phyloP scores from a whole-genome alignment of 169 alveolate species.

The Cryptosporidium sp. region DNA sequence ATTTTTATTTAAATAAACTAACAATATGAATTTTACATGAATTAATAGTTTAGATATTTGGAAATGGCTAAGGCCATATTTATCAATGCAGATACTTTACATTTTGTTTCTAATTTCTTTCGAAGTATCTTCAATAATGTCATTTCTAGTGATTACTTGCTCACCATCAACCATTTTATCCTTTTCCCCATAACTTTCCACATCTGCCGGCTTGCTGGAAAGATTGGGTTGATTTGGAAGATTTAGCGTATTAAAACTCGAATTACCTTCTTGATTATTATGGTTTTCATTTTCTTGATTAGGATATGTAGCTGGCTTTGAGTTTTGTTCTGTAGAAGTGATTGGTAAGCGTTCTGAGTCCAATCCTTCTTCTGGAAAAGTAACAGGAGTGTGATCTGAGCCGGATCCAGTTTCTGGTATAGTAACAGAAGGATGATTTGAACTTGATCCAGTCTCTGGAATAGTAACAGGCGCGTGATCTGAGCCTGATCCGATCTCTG shows the following conservation, averaged over 20 bases:
- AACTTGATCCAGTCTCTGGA: not conserved
- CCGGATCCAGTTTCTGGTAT: not conserved
- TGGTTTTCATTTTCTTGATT: not conserved
- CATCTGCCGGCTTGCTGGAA: not conserved
- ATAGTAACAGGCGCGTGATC: no score
- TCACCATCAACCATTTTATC: not conserved
- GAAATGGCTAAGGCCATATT: not conserved
- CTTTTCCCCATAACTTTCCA: not conserved
- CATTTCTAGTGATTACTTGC: not conserved
- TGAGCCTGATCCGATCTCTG: no score
- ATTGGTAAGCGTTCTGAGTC: not conserved
- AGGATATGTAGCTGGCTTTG: no score
- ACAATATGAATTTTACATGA: not conserved
- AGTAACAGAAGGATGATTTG: not conserved
- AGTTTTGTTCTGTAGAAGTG: not conserved
- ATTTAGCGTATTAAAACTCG: not conserved
- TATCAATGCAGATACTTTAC: not conserved
- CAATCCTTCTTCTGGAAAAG: not conserved
- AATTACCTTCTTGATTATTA: not conserved
- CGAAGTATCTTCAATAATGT: constrained; percentile 10
- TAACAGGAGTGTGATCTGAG: not conserved
- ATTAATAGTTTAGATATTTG: not conserved
- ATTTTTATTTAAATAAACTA: no score
- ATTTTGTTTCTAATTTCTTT: constrained; percentile 16
- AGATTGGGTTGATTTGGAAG: not conserved